A percentile compares a stretch with the other conserved stretches of the same genome.
Conservation (phyloP, 108 stramenopile species). For the Skeletonema potamos region DNA sequence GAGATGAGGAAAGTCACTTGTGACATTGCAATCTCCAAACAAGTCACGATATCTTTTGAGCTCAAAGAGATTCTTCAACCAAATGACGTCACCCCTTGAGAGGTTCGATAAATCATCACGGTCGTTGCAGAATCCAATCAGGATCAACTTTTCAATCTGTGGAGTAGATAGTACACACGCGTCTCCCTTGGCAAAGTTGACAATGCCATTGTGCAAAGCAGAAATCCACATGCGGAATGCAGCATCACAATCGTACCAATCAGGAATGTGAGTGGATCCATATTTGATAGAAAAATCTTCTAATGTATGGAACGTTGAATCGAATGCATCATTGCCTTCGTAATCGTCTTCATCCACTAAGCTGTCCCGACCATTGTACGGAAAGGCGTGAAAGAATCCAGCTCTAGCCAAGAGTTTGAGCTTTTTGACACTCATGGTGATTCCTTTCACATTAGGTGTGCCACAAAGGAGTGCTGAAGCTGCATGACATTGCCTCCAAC, state of each 20-base stretch:
- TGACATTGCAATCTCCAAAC: conserved; percentile 41
- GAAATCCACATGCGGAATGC: conserved; percentile 21
- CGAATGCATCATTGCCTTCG: conserved; percentile 25
- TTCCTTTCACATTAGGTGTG: conserved; percentile 25
- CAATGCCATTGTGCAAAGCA: conserved; percentile 15
- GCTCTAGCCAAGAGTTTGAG: conserved; percentile 17
- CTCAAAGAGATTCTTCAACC: conserved; percentile 32
- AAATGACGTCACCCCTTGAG: conserved; percentile 31
- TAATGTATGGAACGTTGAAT: conserved; percentile 17
- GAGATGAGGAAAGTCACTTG: conserved; percentile 37
- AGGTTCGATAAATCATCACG: conserved; percentile 37
- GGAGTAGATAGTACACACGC: conserved; percentile 30
- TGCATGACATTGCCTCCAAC: conserved; percentile 31
- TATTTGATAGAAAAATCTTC: conserved; percentile 26
- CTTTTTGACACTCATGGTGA: conserved; percentile 33
- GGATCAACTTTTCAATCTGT: conserved; percentile 39
- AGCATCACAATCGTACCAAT: conserved; percentile 11
- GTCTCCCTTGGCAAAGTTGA: conserved; percentile 23
- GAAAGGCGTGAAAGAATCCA: conserved; percentile 33
- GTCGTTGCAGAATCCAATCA: conserved; percentile 42
- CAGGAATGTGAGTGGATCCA: conserved; percentile 39
- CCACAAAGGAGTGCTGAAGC: conserved; percentile 31
- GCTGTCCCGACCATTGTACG: conserved; percentile 23
- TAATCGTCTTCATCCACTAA: conserved; percentile 35
- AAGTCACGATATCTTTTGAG: conserved; percentile 28